Conservation (phyloP, 441 rosid species). For the Manihot esculenta region DNA sequence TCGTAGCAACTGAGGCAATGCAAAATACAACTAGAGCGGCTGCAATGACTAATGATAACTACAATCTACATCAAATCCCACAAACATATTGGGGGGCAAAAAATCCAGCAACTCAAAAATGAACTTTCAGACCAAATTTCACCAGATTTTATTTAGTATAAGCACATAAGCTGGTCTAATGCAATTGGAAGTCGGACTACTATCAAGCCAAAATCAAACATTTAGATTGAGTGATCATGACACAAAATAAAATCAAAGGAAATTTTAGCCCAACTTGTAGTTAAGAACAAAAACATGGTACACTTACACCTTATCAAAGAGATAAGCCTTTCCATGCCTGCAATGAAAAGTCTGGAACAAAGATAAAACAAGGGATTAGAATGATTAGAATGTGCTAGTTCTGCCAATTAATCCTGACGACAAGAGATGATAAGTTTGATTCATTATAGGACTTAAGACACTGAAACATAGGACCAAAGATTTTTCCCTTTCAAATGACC, state of each 20-base stretch:
- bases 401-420: conserved; percentile 7
- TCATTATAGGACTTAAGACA: background rate
- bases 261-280: background rate
- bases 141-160: background rate
- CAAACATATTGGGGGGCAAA: background rate
- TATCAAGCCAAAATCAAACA: background rate
- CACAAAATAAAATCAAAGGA: background rate
- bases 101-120: background rate
- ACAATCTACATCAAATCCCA: background rate
- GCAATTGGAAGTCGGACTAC: background rate
- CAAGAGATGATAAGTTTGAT: background rate
- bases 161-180: background rate
- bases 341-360: conserved; percentile 68
- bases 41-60: background rate
- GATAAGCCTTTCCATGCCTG: conserved; percentile 77
- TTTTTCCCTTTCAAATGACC: background rate
- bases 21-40: background rate
- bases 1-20: background rate
- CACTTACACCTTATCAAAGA: conserved; percentile 73
- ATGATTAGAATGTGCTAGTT: conserved; percentile 20
- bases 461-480: background rate
- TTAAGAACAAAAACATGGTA: conserved; percentile 14
- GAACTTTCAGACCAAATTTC: background rate
- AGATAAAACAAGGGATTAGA: conserved; percentile 24
- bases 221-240: background rate